Conservation (phyloP, 208 protist species). For the Leptomonas seymouri region DNA sequence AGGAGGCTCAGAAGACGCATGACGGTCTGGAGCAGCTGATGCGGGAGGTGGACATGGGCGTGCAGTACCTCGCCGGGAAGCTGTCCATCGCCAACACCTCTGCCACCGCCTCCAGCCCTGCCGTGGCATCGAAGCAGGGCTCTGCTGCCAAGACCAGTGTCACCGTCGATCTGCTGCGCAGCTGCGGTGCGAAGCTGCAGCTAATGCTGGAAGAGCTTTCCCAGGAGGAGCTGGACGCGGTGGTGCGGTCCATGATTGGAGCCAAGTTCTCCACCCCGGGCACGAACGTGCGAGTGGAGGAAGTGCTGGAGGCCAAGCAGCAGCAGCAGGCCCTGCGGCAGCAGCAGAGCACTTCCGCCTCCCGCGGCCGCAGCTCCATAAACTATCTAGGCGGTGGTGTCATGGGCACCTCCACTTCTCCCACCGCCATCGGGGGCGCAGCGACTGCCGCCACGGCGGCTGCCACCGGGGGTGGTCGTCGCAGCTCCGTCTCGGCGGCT, state of each 20-base stretch:
- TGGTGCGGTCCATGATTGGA: slow-evolving; percentile 32
- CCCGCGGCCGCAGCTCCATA: slow-evolving; percentile 11
- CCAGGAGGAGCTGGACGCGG: slow-evolving; percentile 48
- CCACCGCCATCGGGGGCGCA: no score
- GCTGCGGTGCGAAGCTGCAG: slow-evolving; percentile 61
- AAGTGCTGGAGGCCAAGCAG: slow-evolving; percentile 35
- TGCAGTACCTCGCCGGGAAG: slow-evolving; percentile 91
- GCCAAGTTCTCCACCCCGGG: slow-evolving; percentile 41
- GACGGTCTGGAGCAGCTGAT: slow-evolving; percentile 76
- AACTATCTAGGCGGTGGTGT: background rate
- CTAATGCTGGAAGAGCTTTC: slow-evolving; percentile 65
- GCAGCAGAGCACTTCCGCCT: slow-evolving; percentile 10
- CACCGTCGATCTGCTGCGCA: slow-evolving; percentile 55
- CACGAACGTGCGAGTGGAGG: slow-evolving; percentile 56
- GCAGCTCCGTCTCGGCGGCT: background rate
- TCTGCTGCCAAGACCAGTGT: slow-evolving; percentile 16
- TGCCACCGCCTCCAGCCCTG: background rate
- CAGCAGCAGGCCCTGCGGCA: slow-evolving; percentile 19
- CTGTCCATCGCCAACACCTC: slow-evolving; percentile 38
- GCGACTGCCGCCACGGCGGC: background rate
- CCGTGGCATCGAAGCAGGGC: slow-evolving; percentile 8
- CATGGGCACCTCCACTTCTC: background rate
- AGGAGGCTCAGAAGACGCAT: slow-evolving; percentile 63
- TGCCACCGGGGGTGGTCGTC: background rate
- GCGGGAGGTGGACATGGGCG: slow-evolving; percentile 86